Conservation (phyloP, 331 rosid species). For the Malus hybrid region DNA sequence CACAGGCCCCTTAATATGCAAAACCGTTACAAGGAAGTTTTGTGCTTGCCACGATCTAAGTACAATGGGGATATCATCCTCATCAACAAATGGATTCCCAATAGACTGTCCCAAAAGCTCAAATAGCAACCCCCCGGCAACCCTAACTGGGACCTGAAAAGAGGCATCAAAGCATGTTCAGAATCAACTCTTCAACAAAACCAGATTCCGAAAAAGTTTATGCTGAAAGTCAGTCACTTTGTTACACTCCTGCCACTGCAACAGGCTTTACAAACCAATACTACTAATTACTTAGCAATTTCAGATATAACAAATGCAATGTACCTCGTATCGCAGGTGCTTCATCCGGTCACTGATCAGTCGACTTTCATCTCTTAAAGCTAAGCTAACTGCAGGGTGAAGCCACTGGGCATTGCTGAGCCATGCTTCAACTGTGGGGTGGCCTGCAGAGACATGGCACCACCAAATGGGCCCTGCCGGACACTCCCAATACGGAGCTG, state of each 20-base stretch:
- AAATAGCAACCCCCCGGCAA: conserved; percentile 85
- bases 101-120: conserved; percentile 95
- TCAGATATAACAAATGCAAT: neutral
- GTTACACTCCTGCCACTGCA: neutral
- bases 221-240: neutral
- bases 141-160: conserved; percentile 89
- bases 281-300: neutral
- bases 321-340: conserved; percentile 45
- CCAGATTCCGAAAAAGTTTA: neutral
- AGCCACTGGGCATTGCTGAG: conserved; percentile 43
- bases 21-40: conserved; percentile 71
- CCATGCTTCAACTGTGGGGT: conserved; percentile 36
- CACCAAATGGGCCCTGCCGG: conserved; percentile 56
- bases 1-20: conserved; percentile 70
- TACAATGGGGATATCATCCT: conserved; percentile 88
- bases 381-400: conserved; percentile 50
- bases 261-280: neutral
- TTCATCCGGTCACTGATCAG: conserved; percentile 46
- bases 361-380: conserved; percentile 44
- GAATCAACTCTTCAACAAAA: neutral
- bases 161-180: conserved; percentile 11
- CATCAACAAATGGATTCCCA: conserved; percentile 74
- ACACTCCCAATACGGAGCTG: conserved; percentile 46
- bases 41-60: conserved; percentile 97
- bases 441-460: conserved; percentile 47